These are phyloP conservation scores for Falciphora oryzae DNA, from an alignment of 2,329 filamentous ascomycete species.

Conservation along the genomic window DNA sequence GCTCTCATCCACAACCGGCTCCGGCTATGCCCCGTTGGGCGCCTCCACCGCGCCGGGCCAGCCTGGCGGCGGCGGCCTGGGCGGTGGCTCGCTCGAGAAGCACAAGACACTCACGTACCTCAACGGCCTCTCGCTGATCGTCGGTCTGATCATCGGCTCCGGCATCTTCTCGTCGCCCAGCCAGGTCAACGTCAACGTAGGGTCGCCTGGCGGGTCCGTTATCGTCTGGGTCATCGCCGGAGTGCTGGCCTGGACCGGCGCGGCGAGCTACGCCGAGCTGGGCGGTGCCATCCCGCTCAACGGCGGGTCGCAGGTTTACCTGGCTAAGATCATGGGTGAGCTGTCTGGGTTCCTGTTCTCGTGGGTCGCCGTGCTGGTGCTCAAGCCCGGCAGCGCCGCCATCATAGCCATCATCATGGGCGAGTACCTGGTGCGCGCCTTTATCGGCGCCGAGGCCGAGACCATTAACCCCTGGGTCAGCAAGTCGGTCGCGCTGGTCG, in stretches of 20 bases:
- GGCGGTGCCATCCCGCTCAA: conserved; percentile 95
- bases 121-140: conserved; percentile 85
- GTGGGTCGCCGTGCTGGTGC: conserved; percentile 88
- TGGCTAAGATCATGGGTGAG: conserved; percentile 95
- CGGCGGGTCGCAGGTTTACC: conserved; percentile 87
- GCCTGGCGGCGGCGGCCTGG: conserved; percentile 48
- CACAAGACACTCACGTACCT: conserved; percentile 94
- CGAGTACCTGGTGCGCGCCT: conserved; percentile 87
- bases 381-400: conserved; percentile 88
- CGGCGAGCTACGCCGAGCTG: conserved; percentile 89
- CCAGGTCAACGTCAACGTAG: conserved; percentile 85
- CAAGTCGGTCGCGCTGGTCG: conserved; percentile 77
- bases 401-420: conserved; percentile 98
- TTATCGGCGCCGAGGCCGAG: conserved; percentile 80
- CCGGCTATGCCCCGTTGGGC: conserved; percentile 80
- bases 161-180: conserved; percentile 95
- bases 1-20: conserved; percentile 70
- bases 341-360: conserved; percentile 90
- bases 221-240: conserved; percentile 91
- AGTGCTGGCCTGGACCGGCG: conserved; percentile 92
- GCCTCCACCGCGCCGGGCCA: conserved; percentile 58
- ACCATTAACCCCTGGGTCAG: conserved; percentile 81
- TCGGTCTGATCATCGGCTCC: conserved; percentile 91
- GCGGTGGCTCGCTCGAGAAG: conserved; percentile 82
- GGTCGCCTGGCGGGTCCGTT: conserved; percentile 82